Percentiles rank a stretch among this genome's conserved stretches.
Evolutionary conservation across 306 rosid genomes (phyloP).

Genomic region (Elaeagnus macrophylla): DNA sequence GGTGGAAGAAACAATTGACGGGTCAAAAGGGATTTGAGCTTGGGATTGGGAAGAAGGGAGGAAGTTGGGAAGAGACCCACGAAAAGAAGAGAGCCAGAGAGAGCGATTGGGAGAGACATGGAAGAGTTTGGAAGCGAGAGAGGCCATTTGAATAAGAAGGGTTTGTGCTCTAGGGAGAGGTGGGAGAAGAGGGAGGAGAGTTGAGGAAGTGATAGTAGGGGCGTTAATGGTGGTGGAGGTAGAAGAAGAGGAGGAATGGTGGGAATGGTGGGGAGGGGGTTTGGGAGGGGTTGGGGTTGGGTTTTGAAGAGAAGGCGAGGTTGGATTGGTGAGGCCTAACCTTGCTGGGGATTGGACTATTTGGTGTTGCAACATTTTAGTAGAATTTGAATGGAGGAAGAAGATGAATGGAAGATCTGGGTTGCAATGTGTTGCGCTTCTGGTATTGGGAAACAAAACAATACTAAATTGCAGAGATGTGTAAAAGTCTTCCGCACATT

Average conservation of each 20-base stretch:
- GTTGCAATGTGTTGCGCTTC: too few species aligned
- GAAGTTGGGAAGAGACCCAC: constrained; percentile 71
- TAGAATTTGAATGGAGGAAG: not conserved
- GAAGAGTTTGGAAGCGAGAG: constrained; percentile 61
- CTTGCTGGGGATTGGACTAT: constrained; percentile 83
- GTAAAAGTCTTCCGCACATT: too few species aligned
- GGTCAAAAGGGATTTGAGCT: constrained; percentile 29
- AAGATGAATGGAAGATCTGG: too few species aligned
- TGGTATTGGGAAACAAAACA: too few species aligned
- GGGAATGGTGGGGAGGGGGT: too few species aligned
- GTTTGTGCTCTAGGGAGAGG: constrained; percentile 87
- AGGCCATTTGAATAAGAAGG: constrained; percentile 70
- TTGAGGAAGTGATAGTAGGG: constrained; percentile 25
- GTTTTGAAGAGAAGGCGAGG: constrained; percentile 64
- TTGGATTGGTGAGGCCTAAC: constrained; percentile 69
- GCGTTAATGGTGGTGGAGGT: not conserved
- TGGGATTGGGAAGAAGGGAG: constrained; percentile 46
- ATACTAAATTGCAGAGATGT: too few species aligned
- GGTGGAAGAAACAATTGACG: constrained; percentile 44
- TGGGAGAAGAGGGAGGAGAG: constrained; percentile 72
- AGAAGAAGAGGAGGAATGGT: not conserved
- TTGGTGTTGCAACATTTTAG: constrained; percentile 61
- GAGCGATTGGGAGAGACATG: constrained; percentile 68
- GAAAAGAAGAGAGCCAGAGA: constrained; percentile 62
- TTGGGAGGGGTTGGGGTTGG: constrained; percentile 61